These are phyloP conservation scores for Trametes meyenii DNA, from an alignment of 768 basidiomycete genomes.

Conservation along the genomic window DNA sequence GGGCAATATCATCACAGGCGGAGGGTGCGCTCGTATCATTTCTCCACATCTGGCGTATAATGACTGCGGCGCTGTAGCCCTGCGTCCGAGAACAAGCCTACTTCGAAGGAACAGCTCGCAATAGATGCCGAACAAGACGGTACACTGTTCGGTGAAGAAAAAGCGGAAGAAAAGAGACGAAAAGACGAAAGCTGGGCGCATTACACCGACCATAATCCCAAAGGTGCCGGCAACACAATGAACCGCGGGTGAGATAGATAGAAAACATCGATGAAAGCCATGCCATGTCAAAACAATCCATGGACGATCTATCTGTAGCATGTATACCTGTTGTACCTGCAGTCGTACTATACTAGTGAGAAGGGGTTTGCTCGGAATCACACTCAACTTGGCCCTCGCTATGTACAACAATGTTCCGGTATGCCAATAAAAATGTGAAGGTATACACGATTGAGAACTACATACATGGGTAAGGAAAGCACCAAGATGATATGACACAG, in stretches of 20 bases:
- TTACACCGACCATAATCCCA: constrained; percentile 83
- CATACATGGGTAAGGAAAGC: constrained; percentile 19
- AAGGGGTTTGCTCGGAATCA: background rate
- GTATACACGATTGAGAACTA: constrained; percentile 16
- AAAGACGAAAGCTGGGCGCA: constrained; percentile 93
- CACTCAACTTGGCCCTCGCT: background rate
- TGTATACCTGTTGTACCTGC: constrained; percentile 14
- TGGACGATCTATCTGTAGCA: constrained; percentile 6
- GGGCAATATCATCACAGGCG: constrained; percentile 86
- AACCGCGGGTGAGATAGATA: constrained; percentile 68
- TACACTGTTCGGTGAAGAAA: constrained; percentile 63
- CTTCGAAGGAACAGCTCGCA: constrained; percentile 76
- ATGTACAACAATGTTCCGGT: constrained; percentile 16
- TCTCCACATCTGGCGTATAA: background rate
- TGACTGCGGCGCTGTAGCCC: constrained; percentile 38
- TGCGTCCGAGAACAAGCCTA: constrained; percentile 65
- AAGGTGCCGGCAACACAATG: constrained; percentile 96
- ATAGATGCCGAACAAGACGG: constrained; percentile 88
- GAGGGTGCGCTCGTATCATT: constrained; percentile 61
- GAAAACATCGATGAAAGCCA: background rate
- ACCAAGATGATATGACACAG: constrained; percentile 10
- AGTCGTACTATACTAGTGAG: background rate
- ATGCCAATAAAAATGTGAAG: constrained; percentile 16
- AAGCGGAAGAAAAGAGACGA: constrained; percentile 72
- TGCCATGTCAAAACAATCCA: too few species aligned